A percentile compares a stretch with the other conserved stretches of the same genome.
phyloP scores from a whole-genome alignment of 352 stramenopile species.

The Pythium sp. region DNA sequence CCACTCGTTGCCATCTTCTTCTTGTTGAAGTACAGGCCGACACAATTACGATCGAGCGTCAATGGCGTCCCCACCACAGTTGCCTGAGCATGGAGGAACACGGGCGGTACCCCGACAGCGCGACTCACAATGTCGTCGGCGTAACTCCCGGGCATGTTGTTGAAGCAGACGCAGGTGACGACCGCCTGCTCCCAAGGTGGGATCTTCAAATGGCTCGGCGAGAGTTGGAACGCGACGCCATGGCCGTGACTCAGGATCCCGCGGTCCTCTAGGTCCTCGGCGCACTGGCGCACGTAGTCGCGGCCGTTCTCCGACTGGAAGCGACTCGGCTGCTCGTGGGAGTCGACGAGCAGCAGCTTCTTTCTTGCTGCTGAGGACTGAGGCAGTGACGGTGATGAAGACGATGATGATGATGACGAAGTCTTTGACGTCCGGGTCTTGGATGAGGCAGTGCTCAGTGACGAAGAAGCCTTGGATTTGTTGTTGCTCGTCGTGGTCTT shows the following conservation, averaged over 20 bases:
- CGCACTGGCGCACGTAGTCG: conserved; percentile 39
- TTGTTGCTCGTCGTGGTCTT: background rate
- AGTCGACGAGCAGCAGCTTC: conserved; percentile 39
- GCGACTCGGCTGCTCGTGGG: conserved; percentile 36
- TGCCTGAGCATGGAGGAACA: conserved; percentile 56
- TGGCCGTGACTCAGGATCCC: conserved; percentile 40
- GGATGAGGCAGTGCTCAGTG: background rate
- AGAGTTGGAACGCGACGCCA: conserved; percentile 53
- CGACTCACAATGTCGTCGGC: conserved; percentile 63
- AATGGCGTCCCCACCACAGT: conserved; percentile 59
- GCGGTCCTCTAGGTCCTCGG: conserved; percentile 44
- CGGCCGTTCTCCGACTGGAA: conserved; percentile 58
- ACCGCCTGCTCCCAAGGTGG: conserved; percentile 57
- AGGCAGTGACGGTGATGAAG: background rate
- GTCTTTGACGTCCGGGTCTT: background rate
- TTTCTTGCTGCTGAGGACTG: background rate
- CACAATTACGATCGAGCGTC: conserved; percentile 57
- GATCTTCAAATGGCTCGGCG: conserved; percentile 33
- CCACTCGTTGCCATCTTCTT: conserved; percentile 8
- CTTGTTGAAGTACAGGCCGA: conserved; percentile 42
- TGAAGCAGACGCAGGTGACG: conserved; percentile 60
- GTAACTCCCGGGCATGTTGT: conserved; percentile 75
- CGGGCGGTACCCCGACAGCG: conserved; percentile 39
- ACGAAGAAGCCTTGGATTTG: background rate
- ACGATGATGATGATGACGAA: background rate